Percentiles rank a stretch among this genome's conserved stretches.
phyloP scores from a whole-genome alignment of 2,329 filamentous ascomycete species.

The Trichoderma semiorbis region DNA sequence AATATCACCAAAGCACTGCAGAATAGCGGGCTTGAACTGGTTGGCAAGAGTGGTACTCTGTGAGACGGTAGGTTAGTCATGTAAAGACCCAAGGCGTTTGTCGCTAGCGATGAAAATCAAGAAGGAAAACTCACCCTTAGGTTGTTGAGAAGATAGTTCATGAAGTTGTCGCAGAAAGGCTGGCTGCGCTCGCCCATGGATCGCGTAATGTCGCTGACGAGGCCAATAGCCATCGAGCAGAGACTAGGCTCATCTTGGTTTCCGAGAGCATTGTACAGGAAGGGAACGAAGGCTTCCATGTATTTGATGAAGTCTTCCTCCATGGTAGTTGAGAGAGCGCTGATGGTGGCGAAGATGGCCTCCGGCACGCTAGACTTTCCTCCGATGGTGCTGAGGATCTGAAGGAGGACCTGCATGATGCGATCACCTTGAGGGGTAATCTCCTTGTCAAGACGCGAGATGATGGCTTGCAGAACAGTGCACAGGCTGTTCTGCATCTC shows the following conservation, averaged over 20 bases:
- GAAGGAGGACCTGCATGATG: slow-evolving; percentile 86
- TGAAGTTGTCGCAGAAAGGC: slow-evolving; percentile 94
- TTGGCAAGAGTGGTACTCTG: slow-evolving; percentile 83
- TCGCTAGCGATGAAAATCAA: neutral
- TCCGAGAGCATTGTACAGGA: slow-evolving; percentile 87
- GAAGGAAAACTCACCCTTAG: slow-evolving; percentile 59
- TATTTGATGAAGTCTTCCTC: slow-evolving; percentile 95
- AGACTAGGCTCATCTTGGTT: slow-evolving; percentile 94
- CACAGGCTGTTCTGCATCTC: slow-evolving; percentile 97
- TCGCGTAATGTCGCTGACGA: slow-evolving; percentile 93
- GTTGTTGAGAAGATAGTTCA: slow-evolving; percentile 96
- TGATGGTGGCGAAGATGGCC: slow-evolving; percentile 86
- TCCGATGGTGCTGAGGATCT: slow-evolving; percentile 72
- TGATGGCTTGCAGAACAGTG: slow-evolving; percentile 86
- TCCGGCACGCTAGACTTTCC: slow-evolving; percentile 93
- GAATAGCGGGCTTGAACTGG: slow-evolving; percentile 95
- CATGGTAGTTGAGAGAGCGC: slow-evolving; percentile 84
- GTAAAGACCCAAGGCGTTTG: neutral
- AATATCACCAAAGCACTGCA: slow-evolving; percentile 97
- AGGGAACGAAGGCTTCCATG: slow-evolving; percentile 92
- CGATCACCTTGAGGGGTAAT: slow-evolving; percentile 85
- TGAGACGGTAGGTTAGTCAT: neutral
- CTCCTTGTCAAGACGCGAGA: slow-evolving; percentile 86
- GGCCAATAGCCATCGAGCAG: slow-evolving; percentile 94
- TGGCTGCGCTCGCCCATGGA: slow-evolving; percentile 86